Conservation (phyloP, 1,284 basidiomycete genomes). For the Rhodotorula sp. region DNA sequence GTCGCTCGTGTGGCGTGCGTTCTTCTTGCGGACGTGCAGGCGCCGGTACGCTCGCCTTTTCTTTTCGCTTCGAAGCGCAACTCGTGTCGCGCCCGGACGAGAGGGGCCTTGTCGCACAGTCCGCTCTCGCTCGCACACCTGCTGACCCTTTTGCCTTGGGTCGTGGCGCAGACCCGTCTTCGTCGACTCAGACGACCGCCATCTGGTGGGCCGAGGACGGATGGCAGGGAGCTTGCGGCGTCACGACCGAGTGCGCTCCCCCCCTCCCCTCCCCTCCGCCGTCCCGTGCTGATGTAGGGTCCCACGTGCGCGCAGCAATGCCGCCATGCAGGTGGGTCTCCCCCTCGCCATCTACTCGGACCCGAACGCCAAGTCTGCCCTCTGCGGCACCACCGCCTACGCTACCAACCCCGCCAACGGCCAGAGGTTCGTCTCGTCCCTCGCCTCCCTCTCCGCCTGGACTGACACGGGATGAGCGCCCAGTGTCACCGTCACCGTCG, state of each 20-base stretch:
- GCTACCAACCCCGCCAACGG: constrained; percentile 23
- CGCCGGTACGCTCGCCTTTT: no score
- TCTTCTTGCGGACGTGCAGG: no score
- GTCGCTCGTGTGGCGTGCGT: no score
- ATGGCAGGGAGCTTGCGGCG: constrained; percentile 28
- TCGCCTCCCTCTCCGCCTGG: neutral
- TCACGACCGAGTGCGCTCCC: constrained; percentile 10
- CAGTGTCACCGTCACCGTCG: constrained; percentile 19
- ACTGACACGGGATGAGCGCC: neutral
- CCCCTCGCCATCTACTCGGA: constrained; percentile 28
- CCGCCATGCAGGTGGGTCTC: constrained; percentile 14
- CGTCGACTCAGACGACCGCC: constrained; percentile 23
- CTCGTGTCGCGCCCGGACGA: no score
- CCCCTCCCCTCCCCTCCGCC: no score
- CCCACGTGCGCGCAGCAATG: neutral
- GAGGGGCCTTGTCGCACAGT: no score
- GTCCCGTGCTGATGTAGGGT: no score
- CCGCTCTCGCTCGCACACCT: no score
- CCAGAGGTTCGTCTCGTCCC: neutral
- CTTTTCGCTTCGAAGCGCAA: no score
- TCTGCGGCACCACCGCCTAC: constrained; percentile 22
- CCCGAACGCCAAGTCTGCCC: constrained; percentile 11
- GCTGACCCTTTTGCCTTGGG: no score
- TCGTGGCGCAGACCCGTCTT: no score
- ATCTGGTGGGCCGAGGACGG: constrained; percentile 29